Base-by-base conservation (phyloP, 306 rosid species). In the Lathyrus oleraceus region DNA sequence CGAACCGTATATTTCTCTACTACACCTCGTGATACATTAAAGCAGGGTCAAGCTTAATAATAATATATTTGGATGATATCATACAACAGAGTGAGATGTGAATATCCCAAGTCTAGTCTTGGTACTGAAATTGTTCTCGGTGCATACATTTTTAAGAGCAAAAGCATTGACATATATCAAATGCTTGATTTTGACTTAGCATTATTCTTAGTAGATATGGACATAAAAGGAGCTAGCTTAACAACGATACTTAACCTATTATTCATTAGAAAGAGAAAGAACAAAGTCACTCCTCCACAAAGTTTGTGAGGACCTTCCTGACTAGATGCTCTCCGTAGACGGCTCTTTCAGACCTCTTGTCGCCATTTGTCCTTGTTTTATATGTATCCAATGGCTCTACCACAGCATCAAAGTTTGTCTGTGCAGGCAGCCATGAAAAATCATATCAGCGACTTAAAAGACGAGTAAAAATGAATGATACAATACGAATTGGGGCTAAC, bases 281-380 rank as follows among this genome's bases (percentile, higher is more conserved):
- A 52, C 53, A 59, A 51, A 57, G 65, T 59, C 56, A 82, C 56
- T 21, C 35, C 10, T 39, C n/a, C 28, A 67, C 78, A 54, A 94
- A 94, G 76, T 87, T 94, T 10, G 92, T 86, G 9, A 64, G 80
- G 71, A 87, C 91, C 79, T 91, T 94, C 61, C 70, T 70, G 57
- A 78, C 87, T 53, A 94, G 72, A 87, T 91, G 97, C 76, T 94
- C 92, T 30, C 97, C 99, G 47, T 94, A 94, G 35, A 88, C 84
- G 9, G 95, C 83, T 82, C 86, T 84, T 58, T 57, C 82, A 23
- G 82, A 91, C 67, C 81, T 87, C 75, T 73, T 80, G 40, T 71
- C 47, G 32, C 88, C 92, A 21, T 84, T 89, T 5, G 78, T 63
- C 79, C 62, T 87, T 61, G 81, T 76, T 84, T 56, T 85, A 42